Percentiles rank a stretch among this genome's conserved stretches.
These are phyloP conservation scores for Pythium monospermum DNA, from an alignment of 352 stramenopile species.

Conservation along the genomic window DNA sequence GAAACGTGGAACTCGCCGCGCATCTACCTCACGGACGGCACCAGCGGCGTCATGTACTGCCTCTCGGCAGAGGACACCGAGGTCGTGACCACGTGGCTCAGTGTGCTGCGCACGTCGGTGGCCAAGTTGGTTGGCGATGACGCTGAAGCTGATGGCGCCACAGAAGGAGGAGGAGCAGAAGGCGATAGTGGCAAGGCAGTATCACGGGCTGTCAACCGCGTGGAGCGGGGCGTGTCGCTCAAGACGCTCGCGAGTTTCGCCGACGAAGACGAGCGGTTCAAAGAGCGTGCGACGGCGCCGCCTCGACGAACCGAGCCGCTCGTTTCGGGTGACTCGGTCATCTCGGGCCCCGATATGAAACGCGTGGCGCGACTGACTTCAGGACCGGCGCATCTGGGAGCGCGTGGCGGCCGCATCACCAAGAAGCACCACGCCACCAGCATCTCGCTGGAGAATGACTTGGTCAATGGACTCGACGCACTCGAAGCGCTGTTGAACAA, in stretches of 20 bases:
- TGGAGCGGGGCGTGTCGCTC: too few relatives aligned
- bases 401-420: constrained; percentile 28
- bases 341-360: constrained; percentile 11
- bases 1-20: constrained; percentile 85
- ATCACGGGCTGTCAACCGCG: neutral
- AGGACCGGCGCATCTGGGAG: constrained; percentile 14
- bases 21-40: constrained; percentile 77
- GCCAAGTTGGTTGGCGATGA: constrained; percentile 19
- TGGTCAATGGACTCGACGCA: constrained; percentile 57
- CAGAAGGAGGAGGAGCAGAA: neutral
- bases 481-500: constrained; percentile 53
- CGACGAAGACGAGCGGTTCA: constrained; percentile 11
- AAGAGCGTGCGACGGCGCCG: constrained; percentile 7
- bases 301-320: constrained; percentile 8
- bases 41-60: constrained; percentile 77
- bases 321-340: constrained; percentile 13
- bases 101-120: constrained; percentile 53
- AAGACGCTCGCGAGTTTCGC: neutral
- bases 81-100: constrained; percentile 69
- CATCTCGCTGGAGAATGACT: constrained; percentile 71
- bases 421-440: constrained; percentile 60
- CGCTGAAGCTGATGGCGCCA: neutral
- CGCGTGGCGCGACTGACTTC: constrained; percentile 17
- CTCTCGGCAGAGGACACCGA: constrained; percentile 67
- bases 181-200: neutral